phyloP scores from a whole-genome alignment of 2,329 filamentous ascomycete species.

The Pseudopyrenochaeta lycopersici region DNA sequence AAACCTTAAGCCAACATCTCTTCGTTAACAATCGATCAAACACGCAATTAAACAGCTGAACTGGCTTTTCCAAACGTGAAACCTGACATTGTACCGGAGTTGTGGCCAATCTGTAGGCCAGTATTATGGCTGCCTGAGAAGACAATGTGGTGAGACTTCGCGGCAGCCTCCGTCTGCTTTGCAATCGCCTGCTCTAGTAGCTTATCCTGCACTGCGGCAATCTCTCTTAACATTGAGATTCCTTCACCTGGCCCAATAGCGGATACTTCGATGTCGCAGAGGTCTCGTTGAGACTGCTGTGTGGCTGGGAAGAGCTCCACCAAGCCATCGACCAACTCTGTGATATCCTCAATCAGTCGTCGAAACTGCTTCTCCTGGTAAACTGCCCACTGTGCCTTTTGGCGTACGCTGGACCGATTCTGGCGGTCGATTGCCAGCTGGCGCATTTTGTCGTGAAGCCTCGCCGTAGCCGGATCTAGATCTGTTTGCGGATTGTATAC shows the following conservation, averaged over 20 bases:
- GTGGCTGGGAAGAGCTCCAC: constrained; percentile 38
- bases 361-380: constrained; percentile 40
- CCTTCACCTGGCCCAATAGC: not conserved
- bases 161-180: constrained; percentile 4
- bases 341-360: constrained; percentile 42
- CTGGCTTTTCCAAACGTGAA: constrained; percentile 12
- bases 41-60: no score
- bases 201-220: constrained; percentile 14
- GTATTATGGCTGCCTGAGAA: constrained; percentile 11
- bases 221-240: constrained; percentile 15
- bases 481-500: constrained; percentile 22
- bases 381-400: constrained; percentile 39
- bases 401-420: constrained; percentile 20
- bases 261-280: not conserved
- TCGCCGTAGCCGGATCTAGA: constrained; percentile 20
- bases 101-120: constrained; percentile 12
- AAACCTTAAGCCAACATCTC: no score
- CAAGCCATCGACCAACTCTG: constrained; percentile 32
- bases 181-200: constrained; percentile 11
- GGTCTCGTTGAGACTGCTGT: constrained; percentile 3
- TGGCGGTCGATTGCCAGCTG: constrained; percentile 36
- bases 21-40: no score
- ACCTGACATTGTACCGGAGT: constrained; percentile 17
- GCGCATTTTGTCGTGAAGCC: constrained; percentile 36
- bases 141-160: constrained; percentile 7